Evolutionary conservation across 768 basidiomycete genomes (phyloP), one percentile per base, ranked within the genome.

Genomic region (Lactifluus echinatus): DNA sequence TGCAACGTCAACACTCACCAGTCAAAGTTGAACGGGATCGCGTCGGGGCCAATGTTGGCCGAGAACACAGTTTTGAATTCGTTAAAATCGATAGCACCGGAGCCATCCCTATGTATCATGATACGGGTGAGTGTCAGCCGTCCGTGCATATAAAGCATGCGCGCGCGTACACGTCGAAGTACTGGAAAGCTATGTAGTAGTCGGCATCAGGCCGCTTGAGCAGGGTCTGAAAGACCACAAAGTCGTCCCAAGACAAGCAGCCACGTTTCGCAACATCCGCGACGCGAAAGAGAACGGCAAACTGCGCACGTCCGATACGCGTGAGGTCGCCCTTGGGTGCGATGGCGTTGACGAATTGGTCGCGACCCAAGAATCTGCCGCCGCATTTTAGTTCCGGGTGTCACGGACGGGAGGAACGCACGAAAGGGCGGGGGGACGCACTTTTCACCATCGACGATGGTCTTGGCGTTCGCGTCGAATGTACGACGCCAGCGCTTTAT

Each of bases 161-260:
- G 40, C 12, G 40, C 15, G 31, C 53, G 33, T 53, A 93, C 92
- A 87, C 87, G 70, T 96, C 93, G 70, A 95, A 96, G 68, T 90
- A 94, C 69, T 89, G 86, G 76, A 95, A 95, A 19, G 93, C 93
- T 71, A 94, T 93, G 80, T 88, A 91, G 71, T 95, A 94, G 70
- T 97, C 93, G 29, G 95, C 95, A 71, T 97, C 95, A 19, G 95
- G 91, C 62, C 89, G 79, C 75, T 97, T 93, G 66, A 95, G 73
- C 61, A 90, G 74, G 17, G 93, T 94, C 75, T 98, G 88, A 68
- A 99, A 99, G 60, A 95, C 86, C 6, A 84, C 85, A 64, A 96
- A 99, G 71, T 99, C 96, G 66, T 96, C 93, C 87, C 92, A 97
- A 50, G 87, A 87, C 53, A 95, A 79, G 24, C 88, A 74, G 36